Evolutionary conservation across 2,329 filamentous ascomycete species (phyloP).

Genomic region (Cryphonectria parasitica): DNA sequence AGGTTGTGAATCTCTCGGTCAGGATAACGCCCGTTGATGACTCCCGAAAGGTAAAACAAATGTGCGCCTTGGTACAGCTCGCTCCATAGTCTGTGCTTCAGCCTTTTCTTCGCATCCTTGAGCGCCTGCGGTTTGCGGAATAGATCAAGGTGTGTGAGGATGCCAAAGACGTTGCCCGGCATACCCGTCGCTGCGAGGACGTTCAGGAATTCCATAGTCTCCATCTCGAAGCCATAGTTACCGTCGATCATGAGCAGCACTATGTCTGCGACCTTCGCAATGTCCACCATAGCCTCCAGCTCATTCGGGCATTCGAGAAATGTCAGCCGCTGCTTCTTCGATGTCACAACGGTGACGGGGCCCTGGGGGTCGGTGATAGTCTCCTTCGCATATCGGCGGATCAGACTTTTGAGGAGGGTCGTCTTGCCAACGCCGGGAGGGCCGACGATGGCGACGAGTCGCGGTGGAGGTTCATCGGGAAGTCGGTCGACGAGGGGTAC

Average conservation of each 20-base stretch:
- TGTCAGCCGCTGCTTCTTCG: constrained; percentile 91
- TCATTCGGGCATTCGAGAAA: constrained; percentile 98
- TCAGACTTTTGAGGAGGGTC: constrained; percentile 90
- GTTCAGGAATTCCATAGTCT: constrained; percentile 99
- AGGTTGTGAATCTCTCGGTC: constrained; percentile 96
- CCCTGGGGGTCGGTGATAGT: constrained; percentile 87
- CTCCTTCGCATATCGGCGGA: constrained; percentile 94
- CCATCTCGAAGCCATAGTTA: constrained; percentile 99
- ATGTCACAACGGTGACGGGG: constrained; percentile 93
- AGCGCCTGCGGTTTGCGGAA: constrained; percentile 93
- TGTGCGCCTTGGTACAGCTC: constrained; percentile 97
- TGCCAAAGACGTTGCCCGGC: constrained; percentile 97
- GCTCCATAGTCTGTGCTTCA: constrained; percentile 96
- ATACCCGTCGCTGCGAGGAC: constrained; percentile 92
- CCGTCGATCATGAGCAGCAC: constrained; percentile 98
- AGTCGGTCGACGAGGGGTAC: constrained; percentile 95
- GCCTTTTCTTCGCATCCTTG: constrained; percentile 90
- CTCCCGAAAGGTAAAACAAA: constrained; percentile 93
- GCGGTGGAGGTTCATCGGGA: constrained; percentile 91
- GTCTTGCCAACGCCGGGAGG: constrained; percentile 96
- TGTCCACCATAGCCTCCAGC: constrained; percentile 93
- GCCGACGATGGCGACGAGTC: constrained; percentile 91
- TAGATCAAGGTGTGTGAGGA: constrained; percentile 92
- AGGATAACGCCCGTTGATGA: constrained; percentile 95
- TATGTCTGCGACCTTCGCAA: constrained; percentile 96